Conservation (phyloP, 2,329 filamentous ascomycete genomes). For the Phialocephala sp. region DNA sequence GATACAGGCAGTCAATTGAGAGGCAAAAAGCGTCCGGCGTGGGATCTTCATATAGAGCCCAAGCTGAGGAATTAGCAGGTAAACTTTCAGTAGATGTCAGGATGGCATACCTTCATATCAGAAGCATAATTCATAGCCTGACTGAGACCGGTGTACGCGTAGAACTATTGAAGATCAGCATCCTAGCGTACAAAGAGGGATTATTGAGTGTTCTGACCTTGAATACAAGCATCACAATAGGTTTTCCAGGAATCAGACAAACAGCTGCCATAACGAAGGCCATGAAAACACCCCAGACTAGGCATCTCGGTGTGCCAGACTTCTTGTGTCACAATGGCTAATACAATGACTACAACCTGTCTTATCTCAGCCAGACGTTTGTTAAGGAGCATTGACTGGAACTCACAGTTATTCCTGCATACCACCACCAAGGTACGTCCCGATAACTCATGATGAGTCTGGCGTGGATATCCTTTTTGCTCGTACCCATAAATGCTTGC, state of each 20-base stretch:
- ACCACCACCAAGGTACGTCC: constrained; percentile 40
- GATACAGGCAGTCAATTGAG: constrained; percentile 47
- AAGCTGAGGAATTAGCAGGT: neutral
- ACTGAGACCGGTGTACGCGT: constrained; percentile 49
- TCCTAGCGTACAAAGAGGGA: neutral
- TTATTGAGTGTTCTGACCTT: constrained; percentile 59
- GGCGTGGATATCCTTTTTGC: constrained; percentile 56
- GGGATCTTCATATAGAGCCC: constrained; percentile 32
- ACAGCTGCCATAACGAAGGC: constrained; percentile 38
- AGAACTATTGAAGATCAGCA: neutral
- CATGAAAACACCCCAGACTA: constrained; percentile 37
- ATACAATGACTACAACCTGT: constrained; percentile 36
- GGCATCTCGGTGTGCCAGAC: constrained; percentile 44
- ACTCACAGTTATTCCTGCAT: constrained; percentile 4
- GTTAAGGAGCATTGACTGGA: neutral
- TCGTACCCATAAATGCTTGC: constrained; percentile 39
- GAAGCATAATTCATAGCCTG: constrained; percentile 47
- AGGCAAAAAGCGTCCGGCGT: constrained; percentile 36
- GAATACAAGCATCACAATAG: constrained; percentile 78
- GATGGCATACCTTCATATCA: neutral
- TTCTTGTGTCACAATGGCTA: constrained; percentile 40
- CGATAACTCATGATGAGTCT: constrained; percentile 61
- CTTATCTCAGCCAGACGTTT: constrained; percentile 26
- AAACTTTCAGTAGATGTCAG: no score
- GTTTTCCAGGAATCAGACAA: constrained; percentile 54